Base-by-base conservation (phyloP, 345 rosid genomes). In the Lepidium didymum region DNA sequence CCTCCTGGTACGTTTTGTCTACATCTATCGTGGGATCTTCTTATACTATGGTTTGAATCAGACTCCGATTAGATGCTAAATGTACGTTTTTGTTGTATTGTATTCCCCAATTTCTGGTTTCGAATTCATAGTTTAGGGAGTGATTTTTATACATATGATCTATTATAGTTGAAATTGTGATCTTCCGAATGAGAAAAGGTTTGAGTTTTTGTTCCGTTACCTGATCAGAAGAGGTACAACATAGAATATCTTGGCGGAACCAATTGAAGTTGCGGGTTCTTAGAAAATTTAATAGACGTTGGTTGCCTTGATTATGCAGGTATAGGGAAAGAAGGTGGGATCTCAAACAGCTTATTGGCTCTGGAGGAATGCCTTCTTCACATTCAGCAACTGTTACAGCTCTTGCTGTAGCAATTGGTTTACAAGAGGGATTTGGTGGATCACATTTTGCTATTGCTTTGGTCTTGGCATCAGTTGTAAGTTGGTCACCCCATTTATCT, bases 281-380 rank as follows among this genome's bases (percentile, higher is more conserved):
- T 50, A 2, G 56, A 50, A 23, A 31, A 8, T 41, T 4, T 29
- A 11, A 7, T 40, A 31, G 34, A 27, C 2, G 5, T 31, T 6
- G 23, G 63, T 33, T 53, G 43, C 1, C 13, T 45, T 0, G 41
- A 25, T 53, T 55, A n/a, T 64, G 51, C 82, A 92, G 91, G 93
- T 90, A 83, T 23, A 90, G 64, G 66, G 96, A 88, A 79, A 76
- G 81, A 68, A 73, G 80, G 75, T 82, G 90, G 87, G 91, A 92
- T 81, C 57, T 84, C 36, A 85, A 85, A 88, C 86, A 72, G 67
- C 93, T 92, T 41, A 29, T 90, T 19, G 93, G 92, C 37, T 93
- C 98, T 0, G 98, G 98, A 62, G 98, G 98, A 38, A 90, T 93
- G 98, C 97, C 98, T 12, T 93, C 98, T 33, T 83, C 98, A 10